Conservation (phyloP, 2,329 filamentous ascomycete species). For the Fusarium pseudoanthophilum region DNA sequence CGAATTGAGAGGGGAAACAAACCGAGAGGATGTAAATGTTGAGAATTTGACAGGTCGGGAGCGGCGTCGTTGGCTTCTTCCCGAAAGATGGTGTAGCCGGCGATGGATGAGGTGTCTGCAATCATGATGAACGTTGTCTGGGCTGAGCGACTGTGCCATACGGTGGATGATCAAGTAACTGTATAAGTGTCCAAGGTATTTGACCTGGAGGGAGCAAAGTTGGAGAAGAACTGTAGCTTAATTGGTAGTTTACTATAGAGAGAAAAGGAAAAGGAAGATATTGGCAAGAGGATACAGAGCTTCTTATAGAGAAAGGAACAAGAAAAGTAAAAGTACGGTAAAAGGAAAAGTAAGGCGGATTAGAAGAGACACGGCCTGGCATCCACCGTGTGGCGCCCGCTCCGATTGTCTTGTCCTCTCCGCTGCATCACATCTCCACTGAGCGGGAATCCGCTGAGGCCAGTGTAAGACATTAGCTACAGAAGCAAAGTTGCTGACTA, state of each 20-base stretch:
- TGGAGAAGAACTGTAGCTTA: background rate
- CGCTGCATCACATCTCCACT: slow-evolving; percentile 30
- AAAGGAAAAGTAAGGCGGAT: background rate
- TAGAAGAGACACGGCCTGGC: background rate
- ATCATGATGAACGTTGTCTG: slow-evolving; percentile 54
- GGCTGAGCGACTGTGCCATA: slow-evolving; percentile 45
- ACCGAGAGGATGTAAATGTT: slow-evolving; percentile 53
- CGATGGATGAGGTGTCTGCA: slow-evolving; percentile 55
- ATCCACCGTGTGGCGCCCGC: slow-evolving; percentile 16
- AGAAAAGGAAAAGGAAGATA: background rate
- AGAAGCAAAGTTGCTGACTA: background rate
- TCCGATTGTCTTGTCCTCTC: slow-evolving; percentile 27
- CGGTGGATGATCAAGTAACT: slow-evolving; percentile 21
- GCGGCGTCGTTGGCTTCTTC: slow-evolving; percentile 53
- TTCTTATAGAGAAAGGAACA: slow-evolving; percentile 40
- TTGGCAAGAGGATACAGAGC: slow-evolving; percentile 25
- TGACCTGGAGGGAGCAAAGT: background rate
- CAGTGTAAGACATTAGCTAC: background rate
- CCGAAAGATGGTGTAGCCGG: slow-evolving; percentile 59
- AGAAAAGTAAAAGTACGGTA: background rate
- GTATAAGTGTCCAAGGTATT: slow-evolving; percentile 8
- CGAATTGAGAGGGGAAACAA: background rate
- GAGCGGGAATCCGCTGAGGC: slow-evolving; percentile 12
- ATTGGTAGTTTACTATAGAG: background rate
- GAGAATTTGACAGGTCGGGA: slow-evolving; percentile 48